Evolutionary conservation across 2,329 filamentous ascomycete genomes (phyloP).

Genomic region (Ophiognomonia clavigignenti-juglandacearum): DNA sequence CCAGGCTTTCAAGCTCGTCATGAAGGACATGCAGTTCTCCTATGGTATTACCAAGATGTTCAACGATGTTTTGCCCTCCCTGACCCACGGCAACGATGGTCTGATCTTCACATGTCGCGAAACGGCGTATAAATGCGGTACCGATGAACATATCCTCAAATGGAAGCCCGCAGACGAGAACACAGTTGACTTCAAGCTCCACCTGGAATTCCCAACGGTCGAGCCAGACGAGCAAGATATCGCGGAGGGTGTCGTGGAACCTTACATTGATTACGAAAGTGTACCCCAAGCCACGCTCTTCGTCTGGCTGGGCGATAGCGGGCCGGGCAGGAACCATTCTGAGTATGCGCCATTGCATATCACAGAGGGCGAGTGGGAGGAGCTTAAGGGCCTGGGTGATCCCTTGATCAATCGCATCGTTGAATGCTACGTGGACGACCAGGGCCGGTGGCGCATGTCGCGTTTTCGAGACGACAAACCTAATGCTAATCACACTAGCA

Average conservation of each 20-base stretch:
- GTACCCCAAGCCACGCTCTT: slow-evolving; percentile 70
- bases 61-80: slow-evolving; percentile 71
- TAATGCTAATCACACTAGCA: slow-evolving; percentile 83
- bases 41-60: slow-evolving; percentile 95
- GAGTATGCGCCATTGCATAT: slow-evolving; percentile 65
- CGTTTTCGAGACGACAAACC: slow-evolving; percentile 90
- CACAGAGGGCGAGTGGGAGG: slow-evolving; percentile 76
- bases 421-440: slow-evolving; percentile 78
- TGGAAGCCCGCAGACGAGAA: slow-evolving; percentile 98
- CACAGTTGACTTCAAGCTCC: slow-evolving; percentile 85
- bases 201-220: slow-evolving; percentile 68
- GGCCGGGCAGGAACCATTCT: slow-evolving; percentile 48
- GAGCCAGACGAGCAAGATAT: slow-evolving; percentile 64
- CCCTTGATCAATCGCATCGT: slow-evolving; percentile 84
- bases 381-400: slow-evolving; percentile 66
- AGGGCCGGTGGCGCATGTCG: slow-evolving; percentile 77
- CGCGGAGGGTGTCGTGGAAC: slow-evolving; percentile 57
- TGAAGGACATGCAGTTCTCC: slow-evolving; percentile 84
- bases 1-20: slow-evolving; percentile 75
- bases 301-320: slow-evolving; percentile 55
- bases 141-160: slow-evolving; percentile 89
- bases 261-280: slow-evolving; percentile 74
- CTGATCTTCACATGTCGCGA: slow-evolving; percentile 95
- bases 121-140: slow-evolving; percentile 82
- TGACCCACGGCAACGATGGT: slow-evolving; percentile 92